phyloP scores from a whole-genome alignment of 345 rosid genomes.

The Boechera stricta region DNA sequence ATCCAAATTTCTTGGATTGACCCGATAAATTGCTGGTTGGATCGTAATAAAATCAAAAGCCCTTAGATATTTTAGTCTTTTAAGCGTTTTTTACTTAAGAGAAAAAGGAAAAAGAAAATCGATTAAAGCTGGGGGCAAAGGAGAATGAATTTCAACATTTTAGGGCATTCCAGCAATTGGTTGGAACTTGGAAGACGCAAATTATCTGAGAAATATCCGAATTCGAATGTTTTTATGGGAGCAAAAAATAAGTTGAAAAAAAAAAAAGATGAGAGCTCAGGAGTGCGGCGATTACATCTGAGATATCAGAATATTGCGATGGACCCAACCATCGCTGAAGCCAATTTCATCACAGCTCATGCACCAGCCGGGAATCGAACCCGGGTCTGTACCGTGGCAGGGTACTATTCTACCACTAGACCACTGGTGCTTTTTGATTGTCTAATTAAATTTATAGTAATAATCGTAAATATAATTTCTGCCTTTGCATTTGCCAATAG shows the following conservation, averaged over 20 bases:
- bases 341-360: slow-evolving; percentile 17
- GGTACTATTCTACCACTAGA: slow-evolving; percentile 60
- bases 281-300: background rate
- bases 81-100: no score
- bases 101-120: no score
- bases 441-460: background rate
- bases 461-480: no score
- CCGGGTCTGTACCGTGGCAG: slow-evolving; percentile 75
- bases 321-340: slow-evolving; percentile 18
- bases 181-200: background rate
- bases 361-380: slow-evolving; percentile 84
- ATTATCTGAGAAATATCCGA: background rate
- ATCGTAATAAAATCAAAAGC: no score
- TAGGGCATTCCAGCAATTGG: no score
- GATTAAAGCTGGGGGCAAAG: no score
- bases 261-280: slow-evolving; percentile 31
- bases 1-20: no score
- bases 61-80: no score
- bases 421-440: slow-evolving; percentile 38
- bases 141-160: no score
- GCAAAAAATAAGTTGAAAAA: no score
- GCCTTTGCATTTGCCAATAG: no score
- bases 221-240: background rate
- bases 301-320: background rate
- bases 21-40: no score